A percentile compares a stretch with the other conserved stretches of the same genome.
Conservation (phyloP, 768 basidiomycete genomes). For the Clitopilus passeckerianus region DNA sequence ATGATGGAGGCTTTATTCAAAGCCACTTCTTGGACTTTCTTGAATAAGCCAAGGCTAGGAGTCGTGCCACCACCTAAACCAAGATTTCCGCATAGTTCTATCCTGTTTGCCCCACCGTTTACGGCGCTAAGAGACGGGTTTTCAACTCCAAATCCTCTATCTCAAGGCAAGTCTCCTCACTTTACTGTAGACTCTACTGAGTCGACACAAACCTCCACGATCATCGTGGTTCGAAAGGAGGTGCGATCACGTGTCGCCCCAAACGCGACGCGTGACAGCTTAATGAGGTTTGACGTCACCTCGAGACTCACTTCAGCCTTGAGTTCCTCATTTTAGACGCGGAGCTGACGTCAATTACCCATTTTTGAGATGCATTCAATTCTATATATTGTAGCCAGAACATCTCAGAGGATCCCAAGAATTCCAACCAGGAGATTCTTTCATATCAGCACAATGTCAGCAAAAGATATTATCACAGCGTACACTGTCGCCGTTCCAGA, state of each 20-base stretch:
- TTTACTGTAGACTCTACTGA: conserved; percentile 66
- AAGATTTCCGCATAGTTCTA: conserved; percentile 74
- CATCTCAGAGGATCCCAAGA: neutral
- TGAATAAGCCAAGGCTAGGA: conserved; percentile 72
- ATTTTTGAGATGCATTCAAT: neutral
- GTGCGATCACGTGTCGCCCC: conserved; percentile 2
- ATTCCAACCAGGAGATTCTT: neutral
- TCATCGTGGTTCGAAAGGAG: conserved; percentile 13
- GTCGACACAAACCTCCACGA: conserved; percentile 71
- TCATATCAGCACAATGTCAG: conserved; percentile 13
- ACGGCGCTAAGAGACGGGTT: conserved; percentile 45
- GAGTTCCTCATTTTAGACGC: too few species aligned
- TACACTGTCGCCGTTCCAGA: conserved; percentile 27
- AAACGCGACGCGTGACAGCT: neutral
- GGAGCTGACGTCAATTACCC: too few species aligned
- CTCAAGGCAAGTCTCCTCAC: conserved; percentile 30
- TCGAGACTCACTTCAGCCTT: too few species aligned
- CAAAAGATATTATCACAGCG: conserved; percentile 27
- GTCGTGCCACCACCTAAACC: conserved; percentile 78
- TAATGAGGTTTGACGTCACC: neutral
- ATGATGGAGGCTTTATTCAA: conserved; percentile 53
- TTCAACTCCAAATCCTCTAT: neutral
- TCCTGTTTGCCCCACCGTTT: conserved; percentile 65
- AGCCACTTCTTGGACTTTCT: conserved; percentile 43
- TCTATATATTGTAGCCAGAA: neutral